Base-by-base conservation (phyloP, 805 yeast genomes). In the Candida hungchunana region DNA sequence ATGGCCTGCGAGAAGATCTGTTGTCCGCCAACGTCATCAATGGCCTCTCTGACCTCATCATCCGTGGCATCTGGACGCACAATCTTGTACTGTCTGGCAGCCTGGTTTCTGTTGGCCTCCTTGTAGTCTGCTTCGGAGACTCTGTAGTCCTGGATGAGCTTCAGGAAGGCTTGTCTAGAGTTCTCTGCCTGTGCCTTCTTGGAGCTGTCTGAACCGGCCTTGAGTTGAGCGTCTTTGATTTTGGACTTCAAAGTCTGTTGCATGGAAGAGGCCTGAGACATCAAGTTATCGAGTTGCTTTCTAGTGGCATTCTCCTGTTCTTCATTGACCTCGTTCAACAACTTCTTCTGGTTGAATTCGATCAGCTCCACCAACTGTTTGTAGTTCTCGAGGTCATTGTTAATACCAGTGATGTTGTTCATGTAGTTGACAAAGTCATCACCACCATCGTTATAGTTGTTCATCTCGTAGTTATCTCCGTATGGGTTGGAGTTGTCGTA, bases 1-100 rank as follows among this genome's bases (percentile, higher is more conserved):
- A 87, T 71, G 25, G 97, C 97, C 64, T 88, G 95, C 41, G 94
- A 87, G 66, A 93, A 93, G 51, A 89, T 85, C 66, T 90, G 97
- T 58, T 82, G 88, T 36, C 87, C 83, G 47, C 82, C 84, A 37
- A 76, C 77, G 53, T 87, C 94, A 50, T 82, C 89, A 40, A 89
- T 79, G 32, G 89, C 95, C 35, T 81, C 85, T 47, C 76, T 77
- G 43, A 90, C 84, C 66, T 90, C 95, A 33, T 71, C 83, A 18
- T 82, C 83, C 14, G 90, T 73, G 4, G 94, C 93, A 43, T 79
- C 82, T 7, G 95, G 95, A 53, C 79, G 82, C 45, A 86, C 93
- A 54, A 93, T 85, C 57, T 78, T 79, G 67, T 82, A 89, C 71
- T 90, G 97, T 61, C 96, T 79, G 53, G 82, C 89, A 32, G 96